phyloP scores from a whole-genome alignment of 2,329 filamentous ascomycete genomes.

The Alternaria metachromatica region DNA sequence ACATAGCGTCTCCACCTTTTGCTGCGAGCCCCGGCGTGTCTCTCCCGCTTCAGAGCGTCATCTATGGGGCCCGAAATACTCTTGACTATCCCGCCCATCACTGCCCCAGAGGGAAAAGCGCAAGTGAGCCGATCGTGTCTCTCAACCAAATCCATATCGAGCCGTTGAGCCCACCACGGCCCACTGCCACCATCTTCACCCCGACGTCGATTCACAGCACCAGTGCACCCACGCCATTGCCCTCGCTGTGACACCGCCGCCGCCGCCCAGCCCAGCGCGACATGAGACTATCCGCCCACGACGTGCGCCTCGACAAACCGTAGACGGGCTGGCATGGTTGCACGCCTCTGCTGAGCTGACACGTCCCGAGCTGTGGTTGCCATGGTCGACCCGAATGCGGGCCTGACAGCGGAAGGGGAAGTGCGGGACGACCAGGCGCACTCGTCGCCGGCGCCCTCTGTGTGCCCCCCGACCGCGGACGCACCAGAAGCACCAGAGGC shows the following conservation, averaged over 20 bases:
- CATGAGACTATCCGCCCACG: slow-evolving; percentile 35
- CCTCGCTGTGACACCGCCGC: slow-evolving; percentile 3
- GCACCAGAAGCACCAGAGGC: neutral
- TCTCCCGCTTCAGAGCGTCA: slow-evolving; percentile 25
- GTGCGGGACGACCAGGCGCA: slow-evolving; percentile 13
- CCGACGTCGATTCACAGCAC: neutral
- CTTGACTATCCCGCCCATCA: slow-evolving; percentile 19
- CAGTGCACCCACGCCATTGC: slow-evolving; percentile 3
- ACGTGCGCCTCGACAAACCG: slow-evolving; percentile 16
- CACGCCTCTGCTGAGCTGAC: slow-evolving; percentile 37
- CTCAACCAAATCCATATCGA: slow-evolving; percentile 25
- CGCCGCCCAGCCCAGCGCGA: slow-evolving; percentile 23
- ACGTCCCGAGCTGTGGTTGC: slow-evolving; percentile 32
- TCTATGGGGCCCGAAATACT: slow-evolving; percentile 21
- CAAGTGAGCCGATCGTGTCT: slow-evolving; percentile 20
- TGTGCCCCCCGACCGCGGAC: slow-evolving; percentile 33
- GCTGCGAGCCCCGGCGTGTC: slow-evolving; percentile 13
- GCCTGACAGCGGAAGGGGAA: slow-evolving; percentile 32
- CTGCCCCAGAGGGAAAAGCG: slow-evolving; percentile 17
- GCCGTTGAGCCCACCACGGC: slow-evolving; percentile 16
- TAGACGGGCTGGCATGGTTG: slow-evolving; percentile 40
- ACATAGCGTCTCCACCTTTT: slow-evolving; percentile 19
- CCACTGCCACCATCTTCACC: neutral
- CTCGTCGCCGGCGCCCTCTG: slow-evolving; percentile 32
- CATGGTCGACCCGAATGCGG: slow-evolving; percentile 39